phyloP scores from a whole-genome alignment of 768 basidiomycete species.

The Pisolithus orientalis region DNA sequence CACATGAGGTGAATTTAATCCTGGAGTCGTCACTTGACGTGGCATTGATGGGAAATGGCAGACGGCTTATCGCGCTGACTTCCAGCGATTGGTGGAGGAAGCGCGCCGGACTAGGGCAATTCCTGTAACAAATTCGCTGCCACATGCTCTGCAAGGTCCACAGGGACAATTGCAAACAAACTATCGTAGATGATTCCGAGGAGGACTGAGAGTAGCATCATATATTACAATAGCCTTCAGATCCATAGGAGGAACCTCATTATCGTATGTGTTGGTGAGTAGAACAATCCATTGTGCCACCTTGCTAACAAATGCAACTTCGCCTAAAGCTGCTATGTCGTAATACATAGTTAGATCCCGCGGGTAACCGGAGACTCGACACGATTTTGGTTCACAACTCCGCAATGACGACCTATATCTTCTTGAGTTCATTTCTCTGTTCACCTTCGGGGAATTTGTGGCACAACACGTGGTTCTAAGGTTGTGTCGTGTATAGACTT shows the following conservation, averaged over 20 bases:
- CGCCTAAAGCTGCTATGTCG: too few relatives aligned
- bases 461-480: conserved; percentile 1
- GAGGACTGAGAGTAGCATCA: conserved; percentile 18
- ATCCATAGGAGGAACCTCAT: not conserved
- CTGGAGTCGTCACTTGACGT: too few relatives aligned
- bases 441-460: not conserved
- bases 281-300: too few relatives aligned
- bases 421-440: not conserved
- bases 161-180: conserved; percentile 10
- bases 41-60: not conserved
- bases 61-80: conserved; percentile 26
- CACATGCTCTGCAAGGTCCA: not conserved
- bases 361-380: too few relatives aligned
- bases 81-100: conserved; percentile 28
- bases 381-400: not conserved
- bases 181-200: conserved; percentile 33
- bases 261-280: not conserved
- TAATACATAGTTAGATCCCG: too few relatives aligned
- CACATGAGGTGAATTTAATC: conserved; percentile 32
- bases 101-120: conserved; percentile 29
- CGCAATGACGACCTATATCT: too few relatives aligned
- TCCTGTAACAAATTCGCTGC: conserved; percentile 9
- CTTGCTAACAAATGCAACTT: too few relatives aligned
- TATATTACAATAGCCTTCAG: not conserved
- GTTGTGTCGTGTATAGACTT: not conserved